Evolutionary conservation across 1,284 basidiomycete species (phyloP), one percentile per base, ranked within the genome.

Genomic region (Irpex lacteus): DNA sequence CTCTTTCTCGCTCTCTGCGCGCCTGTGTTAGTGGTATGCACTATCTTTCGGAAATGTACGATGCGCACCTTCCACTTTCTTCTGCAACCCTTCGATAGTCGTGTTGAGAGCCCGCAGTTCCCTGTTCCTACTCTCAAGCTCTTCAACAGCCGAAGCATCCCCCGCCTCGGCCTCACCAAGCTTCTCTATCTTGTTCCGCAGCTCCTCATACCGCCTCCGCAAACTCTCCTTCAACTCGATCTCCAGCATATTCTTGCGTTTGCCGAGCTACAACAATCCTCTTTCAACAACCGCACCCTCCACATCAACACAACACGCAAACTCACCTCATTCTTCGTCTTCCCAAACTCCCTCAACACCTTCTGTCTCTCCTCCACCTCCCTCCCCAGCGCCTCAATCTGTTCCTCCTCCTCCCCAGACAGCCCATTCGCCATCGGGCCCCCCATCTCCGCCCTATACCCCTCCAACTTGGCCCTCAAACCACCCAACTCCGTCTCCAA

Each of bases 171-270:
- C 80, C 60, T 88, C 90, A 57, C 84, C 91, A 18, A 92, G 78
- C 58, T 84, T 78, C 67, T 98, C 96, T 13, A 98, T 79, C 72
- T 92, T 92, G 49, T 80, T 77, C 50, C 87, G 85, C 2, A 98
- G 73, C 71, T 96, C 95, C 62, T 95, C 90, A 49, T 87, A 82
- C 13, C 90, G 85, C 3, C 96, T 85, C 18, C 88, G 83, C 15
- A 98, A 82, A 68, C 90, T 90, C 73, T 99, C 97, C 67, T 92
- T 94, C 38, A 99, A 82, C 75, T 99, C 97, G 60, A 98, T 96
- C 75, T 98, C 94, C 21, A 98, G 79, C 11, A 89, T 78, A 71
- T 89, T 93, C 76, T 94, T 95, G 67, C 84, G 84, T 21, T 88
- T 85, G 47, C 91, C 89, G 62, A 96, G 77, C 94, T 98, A 65